A percentile compares a stretch with the other conserved stretches of the same genome.
These are phyloP conservation scores for Tritrichomonas foetus DNA, from an alignment of 208 protist genomes.

Conservation along the genomic window DNA sequence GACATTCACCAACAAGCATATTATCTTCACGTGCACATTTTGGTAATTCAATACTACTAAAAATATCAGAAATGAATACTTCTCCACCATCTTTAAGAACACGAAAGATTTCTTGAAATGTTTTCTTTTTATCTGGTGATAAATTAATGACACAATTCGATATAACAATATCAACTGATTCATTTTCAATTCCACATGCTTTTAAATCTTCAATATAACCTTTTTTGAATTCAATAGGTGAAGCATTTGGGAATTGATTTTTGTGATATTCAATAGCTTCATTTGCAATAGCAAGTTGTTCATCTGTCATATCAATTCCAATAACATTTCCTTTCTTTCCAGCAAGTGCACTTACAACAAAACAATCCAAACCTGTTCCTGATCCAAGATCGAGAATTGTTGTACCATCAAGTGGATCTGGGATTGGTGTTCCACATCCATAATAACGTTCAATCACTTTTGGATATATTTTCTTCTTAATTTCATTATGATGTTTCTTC, in stretches of 20 bases:
- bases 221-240: slow-evolving; percentile 41
- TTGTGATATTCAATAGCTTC: slow-evolving; percentile 27
- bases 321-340: slow-evolving; percentile 46
- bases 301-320: slow-evolving; percentile 56
- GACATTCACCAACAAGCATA: slow-evolving; percentile 54
- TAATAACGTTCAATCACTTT: slow-evolving; percentile 50
- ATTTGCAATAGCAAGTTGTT: slow-evolving; percentile 48
- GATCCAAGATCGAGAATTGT: slow-evolving; percentile 51
- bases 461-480: background rate
- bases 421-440: slow-evolving; percentile 52
- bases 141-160: slow-evolving; percentile 58
- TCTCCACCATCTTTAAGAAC: slow-evolving; percentile 52
- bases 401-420: slow-evolving; percentile 40
- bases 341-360: slow-evolving; percentile 43
- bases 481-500: background rate
- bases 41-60: background rate
- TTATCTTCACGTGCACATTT: slow-evolving; percentile 35
- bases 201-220: slow-evolving; percentile 54
- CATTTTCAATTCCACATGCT: background rate
- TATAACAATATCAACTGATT: slow-evolving; percentile 52
- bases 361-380: slow-evolving; percentile 52
- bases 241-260: background rate
- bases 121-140: slow-evolving; percentile 47
- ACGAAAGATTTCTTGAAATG: slow-evolving; percentile 41
- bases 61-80: slow-evolving; percentile 53